A percentile compares a stretch with the other conserved stretches of the same genome.
Conservation (phyloP, 2,329 filamentous ascomycete genomes). For the Aspergillaceae sp. region DNA sequence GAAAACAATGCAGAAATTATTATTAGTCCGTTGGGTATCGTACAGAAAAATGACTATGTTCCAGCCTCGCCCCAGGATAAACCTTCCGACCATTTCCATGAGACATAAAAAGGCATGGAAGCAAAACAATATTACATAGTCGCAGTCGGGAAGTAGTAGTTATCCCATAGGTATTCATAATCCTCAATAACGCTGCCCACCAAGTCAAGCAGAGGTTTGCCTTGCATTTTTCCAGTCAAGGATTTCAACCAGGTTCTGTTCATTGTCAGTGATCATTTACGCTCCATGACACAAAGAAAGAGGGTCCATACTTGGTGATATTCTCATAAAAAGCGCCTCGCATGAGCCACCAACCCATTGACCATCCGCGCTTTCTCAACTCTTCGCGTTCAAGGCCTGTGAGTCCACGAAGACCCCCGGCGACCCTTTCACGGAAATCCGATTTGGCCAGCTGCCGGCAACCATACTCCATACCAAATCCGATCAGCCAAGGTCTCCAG, state of each 20-base stretch:
- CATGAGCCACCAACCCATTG: conserved; percentile 92
- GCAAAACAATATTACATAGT: conserved; percentile 31
- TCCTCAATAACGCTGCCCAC: conserved; percentile 83
- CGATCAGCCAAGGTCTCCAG: conserved; percentile 89
- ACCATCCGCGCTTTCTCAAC: conserved; percentile 78
- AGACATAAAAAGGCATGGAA: neutral
- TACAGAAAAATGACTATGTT: conserved; percentile 1
- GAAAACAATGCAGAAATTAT: neutral
- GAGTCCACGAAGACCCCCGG: conserved; percentile 64
- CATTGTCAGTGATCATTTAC: conserved; percentile 15
- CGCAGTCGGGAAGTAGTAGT: conserved; percentile 79
- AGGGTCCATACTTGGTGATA: conserved; percentile 55
- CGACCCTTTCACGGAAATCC: conserved; percentile 52
- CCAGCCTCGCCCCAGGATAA: neutral
- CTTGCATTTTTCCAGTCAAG: conserved; percentile 60
- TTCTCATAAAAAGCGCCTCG: conserved; percentile 95
- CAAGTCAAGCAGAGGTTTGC: conserved; percentile 68
- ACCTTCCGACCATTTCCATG: neutral
- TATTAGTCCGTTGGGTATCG: conserved; percentile 1
- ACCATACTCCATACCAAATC: conserved; percentile 74
- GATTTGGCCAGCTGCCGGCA: conserved; percentile 74
- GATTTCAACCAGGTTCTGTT: conserved; percentile 54
- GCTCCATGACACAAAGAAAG: neutral
- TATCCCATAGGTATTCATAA: conserved; percentile 96
- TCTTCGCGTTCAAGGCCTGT: conserved; percentile 86